A percentile compares a stretch with the other conserved stretches of the same genome.
These are phyloP conservation scores for Ceratocystis harringtonii DNA, from an alignment of 2,329 filamentous ascomycete species.

Conservation along the genomic window DNA sequence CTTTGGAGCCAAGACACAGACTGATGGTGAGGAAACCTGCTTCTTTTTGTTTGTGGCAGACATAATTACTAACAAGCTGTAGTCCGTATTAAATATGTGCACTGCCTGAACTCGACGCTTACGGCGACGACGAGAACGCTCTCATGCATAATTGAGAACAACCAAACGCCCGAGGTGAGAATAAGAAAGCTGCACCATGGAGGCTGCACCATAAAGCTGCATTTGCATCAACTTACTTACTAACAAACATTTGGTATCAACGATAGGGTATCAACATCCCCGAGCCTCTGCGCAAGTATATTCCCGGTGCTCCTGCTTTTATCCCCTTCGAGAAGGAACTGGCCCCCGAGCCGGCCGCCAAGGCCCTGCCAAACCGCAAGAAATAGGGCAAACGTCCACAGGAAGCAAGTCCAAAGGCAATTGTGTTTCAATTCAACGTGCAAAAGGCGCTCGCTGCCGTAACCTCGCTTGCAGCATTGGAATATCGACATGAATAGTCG, in stretches of 20 bases:
- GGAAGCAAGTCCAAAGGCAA: constrained; percentile 3
- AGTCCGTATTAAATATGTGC: constrained; percentile 73
- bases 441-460: too few species aligned
- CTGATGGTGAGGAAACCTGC: constrained; percentile 41
- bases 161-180: constrained; percentile 66
- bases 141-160: constrained; percentile 94
- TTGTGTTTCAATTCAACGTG: background rate
- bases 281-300: constrained; percentile 72
- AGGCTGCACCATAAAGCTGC: background rate
- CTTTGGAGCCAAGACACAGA: constrained; percentile 75
- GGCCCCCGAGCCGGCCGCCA: constrained; percentile 45
- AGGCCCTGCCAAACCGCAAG: constrained; percentile 23
- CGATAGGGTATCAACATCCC: constrained; percentile 64
- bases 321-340: constrained; percentile 77
- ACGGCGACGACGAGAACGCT: constrained; percentile 84
- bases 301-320: constrained; percentile 79
- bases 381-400: constrained; percentile 14
- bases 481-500: too few species aligned
- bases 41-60: too few species aligned
- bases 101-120: constrained; percentile 78
- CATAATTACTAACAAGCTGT: background rate
- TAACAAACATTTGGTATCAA: constrained; percentile 11
- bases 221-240: background rate
- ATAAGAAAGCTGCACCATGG: background rate
- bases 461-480: too few species aligned